Conservation (phyloP, 2,329 filamentous ascomycete species). For the Myriosclerotinia duriaeana region DNA sequence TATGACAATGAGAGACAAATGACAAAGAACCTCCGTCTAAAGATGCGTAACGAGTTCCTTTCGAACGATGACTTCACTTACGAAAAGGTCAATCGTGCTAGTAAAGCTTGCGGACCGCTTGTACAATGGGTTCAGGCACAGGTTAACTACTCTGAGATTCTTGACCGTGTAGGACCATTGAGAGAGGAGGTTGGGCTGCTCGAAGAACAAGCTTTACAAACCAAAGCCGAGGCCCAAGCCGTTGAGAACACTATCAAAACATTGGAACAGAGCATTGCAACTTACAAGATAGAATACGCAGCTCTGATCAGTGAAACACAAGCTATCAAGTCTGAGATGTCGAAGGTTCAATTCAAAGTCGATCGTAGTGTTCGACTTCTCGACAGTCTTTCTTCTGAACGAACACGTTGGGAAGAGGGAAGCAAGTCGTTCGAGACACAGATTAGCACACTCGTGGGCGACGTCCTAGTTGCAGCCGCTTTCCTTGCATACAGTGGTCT, state of each 20-base stretch:
- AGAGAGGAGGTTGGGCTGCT: constrained; percentile 85
- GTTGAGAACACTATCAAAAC: constrained; percentile 83
- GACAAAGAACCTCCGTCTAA: constrained; percentile 76
- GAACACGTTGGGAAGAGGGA: constrained; percentile 90
- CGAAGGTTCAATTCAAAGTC: constrained; percentile 94
- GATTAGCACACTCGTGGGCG: constrained; percentile 92
- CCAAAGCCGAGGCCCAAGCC: constrained; percentile 88
- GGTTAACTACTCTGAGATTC: constrained; percentile 95
- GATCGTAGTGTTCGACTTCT: constrained; percentile 92
- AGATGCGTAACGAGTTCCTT: constrained; percentile 91
- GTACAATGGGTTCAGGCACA: constrained; percentile 97
- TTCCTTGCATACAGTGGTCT: constrained; percentile 96
- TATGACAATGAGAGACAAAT: constrained; percentile 96
- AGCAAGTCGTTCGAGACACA: constrained; percentile 98
- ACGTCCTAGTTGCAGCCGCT: constrained; percentile 92
- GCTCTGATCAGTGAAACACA: constrained; percentile 95
- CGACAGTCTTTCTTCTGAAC: constrained; percentile 91
- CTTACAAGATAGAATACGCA: constrained; percentile 95
- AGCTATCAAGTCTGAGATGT: constrained; percentile 96
- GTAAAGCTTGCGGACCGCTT: constrained; percentile 92
- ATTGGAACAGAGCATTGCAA: constrained; percentile 86
- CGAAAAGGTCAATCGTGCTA: constrained; percentile 92
- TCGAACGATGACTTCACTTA: constrained; percentile 95
- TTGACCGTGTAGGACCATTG: constrained; percentile 89
- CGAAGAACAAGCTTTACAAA: constrained; percentile 85